Evolutionary conservation across 1,284 basidiomycete genomes (phyloP).

Genomic region (Agroathelia rolfsii): DNA sequence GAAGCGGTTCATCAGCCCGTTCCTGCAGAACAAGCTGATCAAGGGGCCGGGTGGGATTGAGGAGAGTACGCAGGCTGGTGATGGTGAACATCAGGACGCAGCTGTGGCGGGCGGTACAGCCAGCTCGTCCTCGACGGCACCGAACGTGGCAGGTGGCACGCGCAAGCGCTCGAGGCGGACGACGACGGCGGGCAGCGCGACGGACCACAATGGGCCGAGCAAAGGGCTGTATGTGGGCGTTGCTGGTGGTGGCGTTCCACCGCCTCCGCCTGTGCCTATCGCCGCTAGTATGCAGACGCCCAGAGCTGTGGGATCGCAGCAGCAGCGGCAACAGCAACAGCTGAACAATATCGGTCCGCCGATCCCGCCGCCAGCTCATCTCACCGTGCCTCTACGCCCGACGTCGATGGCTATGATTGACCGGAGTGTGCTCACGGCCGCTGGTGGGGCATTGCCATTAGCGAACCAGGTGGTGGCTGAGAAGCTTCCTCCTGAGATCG

Average conservation of each 20-base stretch:
- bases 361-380: too few relatives aligned
- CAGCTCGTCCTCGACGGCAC: too few relatives aligned
- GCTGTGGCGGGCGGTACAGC: slow-evolving; percentile 33
- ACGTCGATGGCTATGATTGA: slow-evolving; percentile 23
- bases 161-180: slow-evolving; percentile 21
- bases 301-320: too few relatives aligned
- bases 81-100: slow-evolving; percentile 30
- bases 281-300: too few relatives aligned
- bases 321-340: slow-evolving; percentile 12
- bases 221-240: slow-evolving; percentile 24
- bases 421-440: slow-evolving; percentile 41
- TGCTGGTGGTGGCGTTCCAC: slow-evolving; percentile 9
- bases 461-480: slow-evolving; percentile 38
- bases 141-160: too few relatives aligned
- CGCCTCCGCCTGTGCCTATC: slow-evolving; percentile 13
- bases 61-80: slow-evolving; percentile 25
- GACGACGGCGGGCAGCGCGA: slow-evolving; percentile 11
- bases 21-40: slow-evolving; percentile 33
- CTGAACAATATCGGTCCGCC: too few relatives aligned
- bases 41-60: slow-evolving; percentile 55
- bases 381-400: slow-evolving; percentile 19
- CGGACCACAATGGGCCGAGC: slow-evolving; percentile 19
- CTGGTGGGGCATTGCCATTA: too few relatives aligned
- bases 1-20: slow-evolving; percentile 57
- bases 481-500: slow-evolving; percentile 55